Evolutionary conservation across 306 rosid genomes (phyloP), one percentile per base, ranked within the genome.

Genomic region (Gillenia trifoliata): DNA sequence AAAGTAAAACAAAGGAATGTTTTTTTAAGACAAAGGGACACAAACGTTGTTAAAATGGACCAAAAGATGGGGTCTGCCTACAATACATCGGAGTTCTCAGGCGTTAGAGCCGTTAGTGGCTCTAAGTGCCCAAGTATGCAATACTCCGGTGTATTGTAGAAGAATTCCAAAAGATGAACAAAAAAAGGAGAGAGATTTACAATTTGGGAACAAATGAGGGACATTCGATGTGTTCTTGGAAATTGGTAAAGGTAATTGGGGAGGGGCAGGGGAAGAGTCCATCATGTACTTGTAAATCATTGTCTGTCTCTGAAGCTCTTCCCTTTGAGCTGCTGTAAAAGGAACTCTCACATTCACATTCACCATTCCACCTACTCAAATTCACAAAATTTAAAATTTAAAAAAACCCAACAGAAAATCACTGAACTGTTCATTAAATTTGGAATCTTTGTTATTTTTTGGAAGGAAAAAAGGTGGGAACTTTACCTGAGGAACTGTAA

Each of bases 251-350:
- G 71, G 77, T 56, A 80, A 71, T 10, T 81, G 78, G 66, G 72
- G 66, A 64, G 84, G 84, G 55, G 75, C 77, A 57, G 84, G 84
- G 43, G 36, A 43, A 41, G 77, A 65, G 33, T 73, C 33, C 80
- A 75, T 70, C 73, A 71, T 71, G 73, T 70, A 57, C 77, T 76
- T 76, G 81, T 41, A 81, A 43, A 81, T 71, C 74, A n/a, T 50
- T 17, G 80, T 71, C 62, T 81, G 84, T 65, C 50, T 60, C 77
- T 64, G 80, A 76, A 81, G 75, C 80, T 81, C 84, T 56, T 65
- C 78, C 68, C 66, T 71, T 68, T 81, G 84, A 56, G 80, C 64
- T 40, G 64, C 28, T 64, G 84, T 81, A 62, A 81, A 79, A 20
- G 77, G 65, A 47, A 26, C 4, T 59, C 77, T 80, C 25, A 40